Conservation (phyloP, 805 yeast genomes). For the Zygosaccharomyces bisporus region DNA sequence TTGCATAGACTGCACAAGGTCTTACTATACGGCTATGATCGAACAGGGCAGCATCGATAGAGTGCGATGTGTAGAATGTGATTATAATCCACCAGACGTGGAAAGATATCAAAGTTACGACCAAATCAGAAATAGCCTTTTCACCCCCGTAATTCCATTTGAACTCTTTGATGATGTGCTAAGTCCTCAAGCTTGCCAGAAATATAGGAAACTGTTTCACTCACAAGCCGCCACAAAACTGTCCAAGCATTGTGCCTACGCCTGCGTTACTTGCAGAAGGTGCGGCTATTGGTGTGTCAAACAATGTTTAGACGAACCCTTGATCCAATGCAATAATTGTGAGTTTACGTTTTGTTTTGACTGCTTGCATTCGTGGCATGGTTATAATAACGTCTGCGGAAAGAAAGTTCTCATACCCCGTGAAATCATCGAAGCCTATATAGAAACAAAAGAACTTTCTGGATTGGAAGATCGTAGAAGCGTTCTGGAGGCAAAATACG, state of each 20-base stretch:
- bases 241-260: slow-evolving; percentile 43
- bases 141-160: slow-evolving; percentile 41
- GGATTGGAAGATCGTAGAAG: slow-evolving; percentile 35
- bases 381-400: slow-evolving; percentile 46
- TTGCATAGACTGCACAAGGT: slow-evolving; percentile 45
- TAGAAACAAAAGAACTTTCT: slow-evolving; percentile 32
- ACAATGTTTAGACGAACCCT: slow-evolving; percentile 43
- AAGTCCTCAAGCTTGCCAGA: slow-evolving; percentile 28
- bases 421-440: slow-evolving; percentile 37
- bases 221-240: slow-evolving; percentile 43
- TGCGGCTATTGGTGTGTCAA: slow-evolving; percentile 49
- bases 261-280: slow-evolving; percentile 52
- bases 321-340: slow-evolving; percentile 50
- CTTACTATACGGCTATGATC: slow-evolving; percentile 43
- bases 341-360: slow-evolving; percentile 51
- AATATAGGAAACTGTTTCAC: slow-evolving; percentile 41
- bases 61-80: slow-evolving; percentile 56
- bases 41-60: slow-evolving; percentile 46
- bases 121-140: slow-evolving; percentile 38
- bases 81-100: slow-evolving; percentile 22
- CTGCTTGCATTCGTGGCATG: slow-evolving; percentile 63
- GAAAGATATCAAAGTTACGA: slow-evolving; percentile 24
- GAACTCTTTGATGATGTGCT: slow-evolving; percentile 37
- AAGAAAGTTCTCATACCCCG: slow-evolving; percentile 31
- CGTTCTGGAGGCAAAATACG: slow-evolving; percentile 43